Conservation (phyloP, 2,329 filamentous ascomycete species). For the Metarhizium brunneum region DNA sequence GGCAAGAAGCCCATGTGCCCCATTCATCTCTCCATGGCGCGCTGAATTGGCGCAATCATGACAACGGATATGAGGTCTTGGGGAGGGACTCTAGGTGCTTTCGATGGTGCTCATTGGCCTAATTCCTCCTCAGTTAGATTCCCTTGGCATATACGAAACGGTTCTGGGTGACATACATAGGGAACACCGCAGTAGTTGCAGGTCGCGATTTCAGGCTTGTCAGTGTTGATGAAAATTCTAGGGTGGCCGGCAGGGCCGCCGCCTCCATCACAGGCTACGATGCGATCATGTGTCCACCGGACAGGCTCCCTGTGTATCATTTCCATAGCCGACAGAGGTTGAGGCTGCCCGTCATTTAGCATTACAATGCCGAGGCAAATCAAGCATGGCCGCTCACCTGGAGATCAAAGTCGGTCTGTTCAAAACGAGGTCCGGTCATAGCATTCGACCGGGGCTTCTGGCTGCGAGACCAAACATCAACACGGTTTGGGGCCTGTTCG, state of each 20-base stretch:
- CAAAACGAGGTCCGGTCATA: conserved; percentile 91
- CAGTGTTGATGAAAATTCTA: conserved; percentile 91
- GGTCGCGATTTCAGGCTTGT: conserved; percentile 86
- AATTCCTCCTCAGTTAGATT: background rate
- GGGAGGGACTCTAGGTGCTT: conserved; percentile 75
- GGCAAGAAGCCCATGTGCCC: background rate
- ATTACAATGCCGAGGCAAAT: background rate
- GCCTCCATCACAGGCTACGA: conserved; percentile 85
- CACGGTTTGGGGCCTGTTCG: conserved; percentile 80
- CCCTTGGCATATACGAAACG: background rate
- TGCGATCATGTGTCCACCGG: conserved; percentile 73
- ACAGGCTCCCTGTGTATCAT: conserved; percentile 95
- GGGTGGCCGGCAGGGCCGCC: conserved; percentile 87
- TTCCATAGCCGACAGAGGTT: conserved; percentile 82
- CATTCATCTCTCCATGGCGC: background rate
- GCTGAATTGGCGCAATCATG: conserved; percentile 20
- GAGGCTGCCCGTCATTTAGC: conserved; percentile 52
- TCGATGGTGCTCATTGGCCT: conserved; percentile 89
- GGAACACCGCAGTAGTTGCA: conserved; percentile 93
- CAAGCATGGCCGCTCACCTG: conserved; percentile 59
- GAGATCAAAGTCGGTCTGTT: conserved; percentile 87
- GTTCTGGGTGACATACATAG: conserved; percentile 56
- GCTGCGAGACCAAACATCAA: conserved; percentile 71
- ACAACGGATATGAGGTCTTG: conserved; percentile 71
- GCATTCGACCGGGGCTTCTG: conserved; percentile 73